Evolutionary conservation across 805 yeast species (phyloP).

Genomic region (Monosporozyma solicola): DNA sequence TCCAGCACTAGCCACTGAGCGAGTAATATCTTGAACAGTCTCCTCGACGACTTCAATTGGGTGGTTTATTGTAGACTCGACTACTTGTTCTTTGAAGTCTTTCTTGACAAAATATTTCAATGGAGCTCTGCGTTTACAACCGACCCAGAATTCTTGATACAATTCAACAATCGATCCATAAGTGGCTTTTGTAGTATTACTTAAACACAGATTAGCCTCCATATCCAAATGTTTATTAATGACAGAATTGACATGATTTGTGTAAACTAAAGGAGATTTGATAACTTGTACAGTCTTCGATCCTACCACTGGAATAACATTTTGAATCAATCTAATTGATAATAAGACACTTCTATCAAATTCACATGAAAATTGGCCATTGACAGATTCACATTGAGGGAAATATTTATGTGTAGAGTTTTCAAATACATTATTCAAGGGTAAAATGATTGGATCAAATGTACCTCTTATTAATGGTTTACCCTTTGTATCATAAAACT

Average conservation of each 20-base stretch:
- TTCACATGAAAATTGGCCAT: conserved; percentile 43
- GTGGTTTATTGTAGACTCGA: neutral
- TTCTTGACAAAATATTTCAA: neutral
- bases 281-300: neutral
- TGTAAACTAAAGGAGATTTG: conserved; percentile 30
- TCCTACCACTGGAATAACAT: conserved; percentile 17
- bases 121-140: neutral
- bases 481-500: conserved; percentile 49
- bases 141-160: conserved; percentile 21
- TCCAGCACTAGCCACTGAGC: neutral
- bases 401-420: conserved; percentile 35
- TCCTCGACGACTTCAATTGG: neutral
- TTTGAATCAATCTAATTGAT: conserved; percentile 31
- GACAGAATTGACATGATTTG: conserved; percentile 31
- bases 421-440: conserved; percentile 49
- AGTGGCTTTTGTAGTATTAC: conserved; percentile 27
- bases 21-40: neutral
- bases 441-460: conserved; percentile 52
- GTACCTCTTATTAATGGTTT: conserved; percentile 55
- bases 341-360: conserved; percentile 42
- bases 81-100: neutral
- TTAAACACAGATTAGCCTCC: conserved; percentile 30
- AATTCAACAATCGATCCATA: conserved; percentile 27
- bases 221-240: conserved; percentile 34
- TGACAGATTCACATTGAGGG: conserved; percentile 38